Evolutionary conservation across 2,329 filamentous ascomycete species (phyloP), one percentile per base, ranked within the genome.

Genomic region (Sclerotinia nivalis): DNA sequence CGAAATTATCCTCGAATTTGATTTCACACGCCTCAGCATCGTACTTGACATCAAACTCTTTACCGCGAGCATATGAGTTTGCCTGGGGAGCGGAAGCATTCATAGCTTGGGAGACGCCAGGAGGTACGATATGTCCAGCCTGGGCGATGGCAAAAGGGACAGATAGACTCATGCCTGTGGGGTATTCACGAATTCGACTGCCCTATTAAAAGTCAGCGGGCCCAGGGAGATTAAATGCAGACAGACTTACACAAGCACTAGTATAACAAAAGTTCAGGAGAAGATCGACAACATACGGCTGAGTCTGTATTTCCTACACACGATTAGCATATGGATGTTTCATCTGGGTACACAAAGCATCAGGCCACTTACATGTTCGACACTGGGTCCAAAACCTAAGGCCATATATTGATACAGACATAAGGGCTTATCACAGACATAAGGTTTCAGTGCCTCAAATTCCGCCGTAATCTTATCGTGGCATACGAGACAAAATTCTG

Each of bases 361-460:
- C 18, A 37, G n/a, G n/a, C 9, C 31, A 65, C 61, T 31, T 40
- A 65, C 61, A 77, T 94, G 89, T 78, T 97, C 93, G 69, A 97
- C 88, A 75, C 88, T 93, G 1, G 92, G 91, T 0, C 93, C 94
- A 76, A 97, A 90, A 0, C 93, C 93, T n/a, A 96, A 83, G 22
- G 87, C 85, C 84, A 97, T 91, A 80, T 96, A 97, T 77, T 97
- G 94, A 76, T 92, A 97, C 5, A 97, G 82, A 76, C 94, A 97
- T 4, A 97, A 80, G 20, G 83, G 84, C 50, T 86, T 87, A 45
- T 88, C 87, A 78, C 94, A 97, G 58, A 97, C 93, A 71, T 91
- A 93, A 2, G 91, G 91, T 74, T 92, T 93, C 71, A 93, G 82
- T 1, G 90, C 87, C 75, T 90, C 87, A 50, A 95, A 89, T 12